Percentiles rank a stretch among this genome's conserved stretches.
Evolutionary conservation across 129 eudicot genomes (phyloP).

Genomic region (Centaurea solstitialis): DNA sequence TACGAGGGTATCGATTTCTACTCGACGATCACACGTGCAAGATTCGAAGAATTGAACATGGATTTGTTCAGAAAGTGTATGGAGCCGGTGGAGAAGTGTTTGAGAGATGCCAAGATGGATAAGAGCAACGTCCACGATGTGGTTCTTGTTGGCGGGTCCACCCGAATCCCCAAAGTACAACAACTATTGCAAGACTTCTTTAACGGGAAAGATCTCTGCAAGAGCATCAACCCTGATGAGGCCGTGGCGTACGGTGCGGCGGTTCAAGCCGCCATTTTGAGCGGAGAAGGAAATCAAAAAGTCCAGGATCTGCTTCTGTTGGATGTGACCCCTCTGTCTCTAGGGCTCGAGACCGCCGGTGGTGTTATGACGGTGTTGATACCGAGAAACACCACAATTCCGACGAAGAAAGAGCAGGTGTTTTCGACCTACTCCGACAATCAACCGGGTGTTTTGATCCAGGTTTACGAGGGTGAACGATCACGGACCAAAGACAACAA

Average conservation of each 20-base stretch:
- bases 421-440: conserved; percentile 56
- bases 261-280: too few species aligned
- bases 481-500: too few species aligned
- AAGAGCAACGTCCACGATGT: conserved; percentile 47
- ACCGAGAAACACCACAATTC: too few species aligned
- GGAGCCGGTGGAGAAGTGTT: conserved; percentile 55
- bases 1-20: too few species aligned
- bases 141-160: conserved; percentile 64
- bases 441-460: conserved; percentile 58
- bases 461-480: conserved; percentile 60
- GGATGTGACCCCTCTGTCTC: conserved; percentile 55
- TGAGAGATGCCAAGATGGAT: conserved; percentile 44
- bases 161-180: conserved; percentile 60
- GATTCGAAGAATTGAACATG: conserved; percentile 54
- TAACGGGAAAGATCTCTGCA: conserved; percentile 64
- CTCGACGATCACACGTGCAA: too few species aligned
- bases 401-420: conserved; percentile 59
- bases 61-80: conserved; percentile 53
- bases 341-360: conserved; percentile 57
- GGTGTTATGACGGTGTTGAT: conserved; percentile 63
- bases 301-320: conserved; percentile 47
- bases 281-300: conserved; percentile 44
- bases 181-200: conserved; percentile 61
- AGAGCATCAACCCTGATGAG: conserved; percentile 66
- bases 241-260: conserved; percentile 71